These are phyloP conservation scores for Aspergillus nomiae DNA, from an alignment of 2,329 filamentous ascomycete genomes.

Conservation along the genomic window DNA sequence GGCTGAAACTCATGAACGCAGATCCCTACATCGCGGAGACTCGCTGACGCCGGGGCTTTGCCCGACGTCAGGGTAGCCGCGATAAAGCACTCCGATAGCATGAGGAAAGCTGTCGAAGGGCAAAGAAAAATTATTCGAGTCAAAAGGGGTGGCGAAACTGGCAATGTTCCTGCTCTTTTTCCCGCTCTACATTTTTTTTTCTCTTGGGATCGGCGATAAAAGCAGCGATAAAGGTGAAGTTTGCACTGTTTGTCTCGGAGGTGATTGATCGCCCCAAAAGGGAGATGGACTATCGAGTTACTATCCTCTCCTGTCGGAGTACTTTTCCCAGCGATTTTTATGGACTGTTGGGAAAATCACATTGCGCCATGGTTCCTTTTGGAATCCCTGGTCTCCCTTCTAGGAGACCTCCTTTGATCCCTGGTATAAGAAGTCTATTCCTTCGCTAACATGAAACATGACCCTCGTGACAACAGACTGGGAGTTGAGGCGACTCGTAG, in stretches of 20 bases:
- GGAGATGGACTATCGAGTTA: background rate
- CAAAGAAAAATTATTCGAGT: background rate
- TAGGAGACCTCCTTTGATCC: constrained; percentile 2
- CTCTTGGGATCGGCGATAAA: constrained; percentile 25
- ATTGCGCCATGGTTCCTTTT: background rate
- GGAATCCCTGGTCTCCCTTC: constrained; percentile 16
- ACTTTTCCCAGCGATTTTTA: background rate
- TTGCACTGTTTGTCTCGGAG: constrained; percentile 36
- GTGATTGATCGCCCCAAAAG: background rate
- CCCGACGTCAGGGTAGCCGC: constrained; percentile 46
- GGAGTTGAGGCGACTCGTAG: background rate
- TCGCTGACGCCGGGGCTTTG: constrained; percentile 48
- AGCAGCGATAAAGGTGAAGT: constrained; percentile 27
- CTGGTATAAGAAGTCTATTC: background rate
- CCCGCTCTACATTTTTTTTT: constrained; percentile 13
- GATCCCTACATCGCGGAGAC: constrained; percentile 78
- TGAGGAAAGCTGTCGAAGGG: constrained; percentile 28
- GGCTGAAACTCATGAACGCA: constrained; percentile 83
- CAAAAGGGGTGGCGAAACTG: background rate
- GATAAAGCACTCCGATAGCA: constrained; percentile 53
- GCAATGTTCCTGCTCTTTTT: constrained; percentile 7
- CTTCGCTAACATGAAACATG: background rate
- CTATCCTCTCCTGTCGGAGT: background rate
- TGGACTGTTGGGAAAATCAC: background rate
- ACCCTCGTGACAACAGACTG: background rate